Percentiles rank a stretch among this genome's conserved stretches.
These are phyloP conservation scores for Juglanconis oblonga DNA, from an alignment of 2,329 filamentous ascomycete species.

Conservation along the genomic window DNA sequence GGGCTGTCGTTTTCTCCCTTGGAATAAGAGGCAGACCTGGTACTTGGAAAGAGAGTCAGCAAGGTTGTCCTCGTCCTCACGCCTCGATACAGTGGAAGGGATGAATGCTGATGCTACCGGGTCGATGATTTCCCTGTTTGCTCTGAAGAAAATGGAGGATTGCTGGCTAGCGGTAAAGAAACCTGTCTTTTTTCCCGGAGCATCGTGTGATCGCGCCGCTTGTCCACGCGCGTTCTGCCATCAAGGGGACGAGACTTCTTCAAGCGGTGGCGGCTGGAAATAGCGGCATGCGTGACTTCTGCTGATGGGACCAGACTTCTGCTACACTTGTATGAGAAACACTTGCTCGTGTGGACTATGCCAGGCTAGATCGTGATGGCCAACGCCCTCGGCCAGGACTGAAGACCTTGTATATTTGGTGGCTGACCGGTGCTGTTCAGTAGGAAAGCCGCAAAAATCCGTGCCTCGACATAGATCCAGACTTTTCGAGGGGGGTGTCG, in stretches of 20 bases:
- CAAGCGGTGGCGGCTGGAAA: slow-evolving; percentile 10
- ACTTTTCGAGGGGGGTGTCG: too few relatives aligned
- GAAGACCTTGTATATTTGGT: not conserved
- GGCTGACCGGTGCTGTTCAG: not conserved
- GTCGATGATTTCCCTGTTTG: slow-evolving; percentile 3
- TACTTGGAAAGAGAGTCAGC: not conserved
- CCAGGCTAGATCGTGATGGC: not conserved
- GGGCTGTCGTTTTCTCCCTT: slow-evolving; percentile 8
- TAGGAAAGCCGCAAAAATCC: too few relatives aligned
- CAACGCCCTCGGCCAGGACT: not conserved
- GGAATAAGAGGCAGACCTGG: slow-evolving; percentile 2
- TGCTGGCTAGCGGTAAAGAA: slow-evolving; percentile 17
- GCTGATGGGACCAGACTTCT: slow-evolving; percentile 2
- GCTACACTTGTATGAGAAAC: slow-evolving; percentile 19
- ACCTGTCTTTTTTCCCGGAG: slow-evolving; percentile 1
- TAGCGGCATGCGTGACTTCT: not conserved
- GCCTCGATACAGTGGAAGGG: too few relatives aligned
- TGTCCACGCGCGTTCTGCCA: not conserved
- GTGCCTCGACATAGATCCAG: too few relatives aligned
- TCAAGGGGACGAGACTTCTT: not conserved
- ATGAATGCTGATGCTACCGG: slow-evolving; percentile 5
- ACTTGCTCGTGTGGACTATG: not conserved
- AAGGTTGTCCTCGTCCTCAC: not conserved
- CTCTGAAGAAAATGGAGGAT: slow-evolving; percentile 9
- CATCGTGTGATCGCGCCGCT: not conserved